These are phyloP conservation scores for Filobasidium floriforme DNA, from an alignment of 768 basidiomycete genomes.

Conservation along the genomic window DNA sequence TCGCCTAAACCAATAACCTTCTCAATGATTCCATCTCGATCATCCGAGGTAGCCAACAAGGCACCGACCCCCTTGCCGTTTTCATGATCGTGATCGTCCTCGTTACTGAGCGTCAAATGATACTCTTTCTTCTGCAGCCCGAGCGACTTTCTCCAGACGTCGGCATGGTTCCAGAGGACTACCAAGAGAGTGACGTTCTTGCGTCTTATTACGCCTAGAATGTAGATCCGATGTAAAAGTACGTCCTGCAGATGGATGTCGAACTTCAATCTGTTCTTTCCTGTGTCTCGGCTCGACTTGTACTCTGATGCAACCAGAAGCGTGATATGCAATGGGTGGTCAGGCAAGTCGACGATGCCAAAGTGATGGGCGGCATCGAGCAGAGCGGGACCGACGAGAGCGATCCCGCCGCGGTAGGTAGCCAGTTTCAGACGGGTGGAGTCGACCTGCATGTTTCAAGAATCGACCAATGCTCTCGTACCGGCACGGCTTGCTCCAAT, in stretches of 20 bases:
- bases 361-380: background rate
- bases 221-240: background rate
- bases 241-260: background rate
- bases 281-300: too few species aligned
- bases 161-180: constrained; percentile 20
- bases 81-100: constrained; percentile 8
- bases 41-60: background rate
- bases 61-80: background rate
- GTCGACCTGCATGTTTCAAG: background rate
- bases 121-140: constrained; percentile 15
- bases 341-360: background rate
- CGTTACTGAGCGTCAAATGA: constrained; percentile 17
- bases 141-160: background rate
- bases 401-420: background rate
- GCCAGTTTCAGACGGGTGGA: background rate
- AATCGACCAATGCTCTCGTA: background rate
- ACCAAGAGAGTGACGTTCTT: constrained; percentile 9
- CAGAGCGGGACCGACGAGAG: background rate
- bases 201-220: background rate
- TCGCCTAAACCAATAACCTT: constrained; percentile 2
- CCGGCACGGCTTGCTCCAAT: too few species aligned
- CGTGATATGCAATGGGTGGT: background rate
- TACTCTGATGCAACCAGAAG: background rate
- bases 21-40: background rate
- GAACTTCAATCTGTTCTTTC: too few species aligned